Percentiles rank a stretch among this genome's conserved stretches.
Conservation (phyloP, 2,329 filamentous ascomycete genomes). For the Zymoseptoria pseudotritici region DNA sequence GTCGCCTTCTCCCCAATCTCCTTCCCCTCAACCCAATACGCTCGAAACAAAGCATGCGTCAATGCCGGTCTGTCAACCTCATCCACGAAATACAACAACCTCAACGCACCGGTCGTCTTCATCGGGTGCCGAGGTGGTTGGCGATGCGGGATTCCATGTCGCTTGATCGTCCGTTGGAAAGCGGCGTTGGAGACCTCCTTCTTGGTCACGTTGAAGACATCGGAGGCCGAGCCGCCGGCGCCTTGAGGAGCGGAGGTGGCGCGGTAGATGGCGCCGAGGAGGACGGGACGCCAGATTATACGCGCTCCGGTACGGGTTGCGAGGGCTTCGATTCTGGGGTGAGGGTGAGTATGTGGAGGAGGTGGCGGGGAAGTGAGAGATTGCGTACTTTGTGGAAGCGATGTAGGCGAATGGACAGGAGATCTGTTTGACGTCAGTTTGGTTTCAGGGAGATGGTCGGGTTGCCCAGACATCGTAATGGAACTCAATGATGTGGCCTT, state of each 20-base stretch:
- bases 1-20: conserved; percentile 8
- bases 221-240: conserved; percentile 18
- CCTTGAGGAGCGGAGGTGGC: conserved; percentile 19
- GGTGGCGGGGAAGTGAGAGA: not conserved
- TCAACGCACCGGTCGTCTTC: conserved; percentile 17
- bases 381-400: conserved; percentile 16
- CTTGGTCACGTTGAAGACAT: conserved; percentile 20
- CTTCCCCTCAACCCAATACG: conserved; percentile 17
- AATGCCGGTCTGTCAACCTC: conserved; percentile 8
- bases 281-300: conserved; percentile 16
- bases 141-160: conserved; percentile 12
- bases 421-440: conserved; percentile 6
- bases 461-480: conserved; percentile 16
- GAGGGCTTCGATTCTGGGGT: conserved; percentile 14
- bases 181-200: conserved; percentile 15
- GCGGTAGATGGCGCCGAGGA: conserved; percentile 20
- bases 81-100: conserved; percentile 13
- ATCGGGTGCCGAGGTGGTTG: conserved; percentile 17
- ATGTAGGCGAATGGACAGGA: conserved; percentile 20
- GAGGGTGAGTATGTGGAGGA: not conserved
- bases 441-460: not conserved
- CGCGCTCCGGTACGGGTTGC: conserved; percentile 13
- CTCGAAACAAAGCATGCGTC: conserved; percentile 13
- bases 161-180: conserved; percentile 13
- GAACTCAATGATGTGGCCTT: conserved; percentile 13